A percentile compares a stretch with the other conserved stretches of the same genome.
Evolutionary conservation across 1,284 basidiomycete genomes (phyloP).

Genomic region (Vanrija pseudolonga): DNA sequence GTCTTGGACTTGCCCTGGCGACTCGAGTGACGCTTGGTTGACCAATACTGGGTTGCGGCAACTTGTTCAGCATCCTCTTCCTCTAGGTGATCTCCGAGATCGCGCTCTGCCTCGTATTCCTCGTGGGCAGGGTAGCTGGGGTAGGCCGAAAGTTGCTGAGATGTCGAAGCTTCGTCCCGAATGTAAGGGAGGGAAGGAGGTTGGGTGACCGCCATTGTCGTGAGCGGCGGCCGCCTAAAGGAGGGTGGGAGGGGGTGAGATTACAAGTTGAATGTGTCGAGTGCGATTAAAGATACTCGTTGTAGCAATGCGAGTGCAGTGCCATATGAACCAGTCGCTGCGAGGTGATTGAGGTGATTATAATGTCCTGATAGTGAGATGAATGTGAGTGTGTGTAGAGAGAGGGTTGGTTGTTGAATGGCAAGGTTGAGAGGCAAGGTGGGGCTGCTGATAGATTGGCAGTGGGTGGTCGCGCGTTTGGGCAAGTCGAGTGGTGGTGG

Average conservation of each 20-base stretch:
- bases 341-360: too few species aligned
- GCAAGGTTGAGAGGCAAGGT: too few species aligned
- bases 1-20: conserved; percentile 32
- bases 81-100: conserved; percentile 26
- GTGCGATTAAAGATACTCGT: too few species aligned
- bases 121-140: conserved; percentile 24
- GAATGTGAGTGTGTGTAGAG: too few species aligned
- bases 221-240: neutral
- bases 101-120: conserved; percentile 23
- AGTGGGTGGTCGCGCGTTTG: too few species aligned
- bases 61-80: conserved; percentile 20
- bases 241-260: neutral
- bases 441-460: too few species aligned
- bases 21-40: conserved; percentile 43
- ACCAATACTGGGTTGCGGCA: conserved; percentile 47
- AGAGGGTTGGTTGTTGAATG: too few species aligned
- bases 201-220: conserved; percentile 15
- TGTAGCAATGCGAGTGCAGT: too few species aligned
- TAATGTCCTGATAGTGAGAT: too few species aligned
- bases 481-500: too few species aligned
- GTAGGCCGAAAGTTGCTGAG: conserved; percentile 38
- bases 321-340: too few species aligned
- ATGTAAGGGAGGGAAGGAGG: conserved; percentile 41
- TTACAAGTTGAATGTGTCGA: too few species aligned
- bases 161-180: conserved; percentile 45